phyloP scores from a whole-genome alignment of 2,329 filamentous ascomycete species.

The Colletotrichum graminicola region DNA sequence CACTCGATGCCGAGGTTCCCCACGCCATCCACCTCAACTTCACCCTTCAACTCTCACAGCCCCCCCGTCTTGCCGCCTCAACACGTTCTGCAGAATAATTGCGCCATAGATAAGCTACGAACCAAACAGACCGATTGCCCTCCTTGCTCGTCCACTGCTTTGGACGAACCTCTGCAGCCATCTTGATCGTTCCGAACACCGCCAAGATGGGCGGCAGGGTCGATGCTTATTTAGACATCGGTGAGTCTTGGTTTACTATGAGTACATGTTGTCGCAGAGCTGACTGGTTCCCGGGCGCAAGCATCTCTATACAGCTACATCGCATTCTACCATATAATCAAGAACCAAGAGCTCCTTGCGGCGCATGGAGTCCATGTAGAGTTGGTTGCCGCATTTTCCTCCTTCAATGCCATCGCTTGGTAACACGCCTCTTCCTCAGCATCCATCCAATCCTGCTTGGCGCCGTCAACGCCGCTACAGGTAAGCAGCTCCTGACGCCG shows the following conservation, averaged over 20 bases:
- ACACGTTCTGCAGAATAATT: not conserved
- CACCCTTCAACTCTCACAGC: slow-evolving; percentile 7
- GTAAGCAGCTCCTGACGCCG: slow-evolving; percentile 50
- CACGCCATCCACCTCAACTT: slow-evolving; percentile 21
- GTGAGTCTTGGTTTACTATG: slow-evolving; percentile 54
- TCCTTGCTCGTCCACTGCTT: not conserved
- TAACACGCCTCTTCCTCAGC: slow-evolving; percentile 53
- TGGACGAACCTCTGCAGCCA: not conserved
- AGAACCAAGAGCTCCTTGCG: slow-evolving; percentile 65
- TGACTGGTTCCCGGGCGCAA: slow-evolving; percentile 49
- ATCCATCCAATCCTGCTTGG: slow-evolving; percentile 80
- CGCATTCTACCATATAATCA: slow-evolving; percentile 68
- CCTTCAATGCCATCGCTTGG: not conserved
- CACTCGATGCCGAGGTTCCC: slow-evolving; percentile 36
- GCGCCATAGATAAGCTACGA: slow-evolving; percentile 11
- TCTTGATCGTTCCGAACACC: not conserved
- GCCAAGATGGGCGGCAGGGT: slow-evolving; percentile 70
- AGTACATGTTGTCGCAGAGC: not conserved
- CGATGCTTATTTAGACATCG: slow-evolving; percentile 75
- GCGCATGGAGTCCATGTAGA: slow-evolving; percentile 74
- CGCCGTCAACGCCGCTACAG: slow-evolving; percentile 71
- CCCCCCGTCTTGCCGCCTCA: not conserved
- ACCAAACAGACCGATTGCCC: not conserved
- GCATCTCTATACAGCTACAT: slow-evolving; percentile 75
- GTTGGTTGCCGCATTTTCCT: slow-evolving; percentile 57